These are phyloP conservation scores for Sordariomycetes sp. DNA, from an alignment of 2,329 filamentous ascomycete species.

Conservation along the genomic window DNA sequence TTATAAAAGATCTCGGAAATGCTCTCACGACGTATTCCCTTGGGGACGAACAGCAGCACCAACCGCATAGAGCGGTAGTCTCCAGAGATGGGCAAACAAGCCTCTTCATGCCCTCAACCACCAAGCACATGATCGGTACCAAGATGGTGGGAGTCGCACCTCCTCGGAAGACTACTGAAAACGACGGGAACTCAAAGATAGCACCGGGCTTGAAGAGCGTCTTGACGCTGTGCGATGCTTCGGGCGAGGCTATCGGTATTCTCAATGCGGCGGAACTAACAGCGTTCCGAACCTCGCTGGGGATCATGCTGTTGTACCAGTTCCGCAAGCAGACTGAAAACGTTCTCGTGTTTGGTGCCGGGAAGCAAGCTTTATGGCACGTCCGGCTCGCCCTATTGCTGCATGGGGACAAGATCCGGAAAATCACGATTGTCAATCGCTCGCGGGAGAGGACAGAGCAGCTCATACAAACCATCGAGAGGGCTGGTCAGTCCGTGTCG, in stretches of 20 bases:
- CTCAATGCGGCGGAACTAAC: conserved; percentile 62
- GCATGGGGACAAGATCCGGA: conserved; percentile 10
- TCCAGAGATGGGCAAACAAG: neutral
- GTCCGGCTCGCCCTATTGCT: conserved; percentile 54
- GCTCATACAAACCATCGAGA: conserved; percentile 10
- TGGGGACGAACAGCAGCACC: neutral
- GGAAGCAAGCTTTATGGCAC: conserved; percentile 47
- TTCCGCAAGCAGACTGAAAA: conserved; percentile 11
- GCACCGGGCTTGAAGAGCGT: conserved; percentile 23
- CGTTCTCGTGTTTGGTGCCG: conserved; percentile 13
- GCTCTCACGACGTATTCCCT: neutral
- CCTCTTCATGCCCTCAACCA: neutral
- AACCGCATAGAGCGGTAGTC: neutral
- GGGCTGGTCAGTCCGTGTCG: conserved; percentile 4
- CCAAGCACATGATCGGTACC: neutral
- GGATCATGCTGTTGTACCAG: conserved; percentile 51
- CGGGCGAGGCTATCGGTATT: conserved; percentile 49
- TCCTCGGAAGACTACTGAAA: neutral
- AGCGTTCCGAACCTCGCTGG: conserved; percentile 59
- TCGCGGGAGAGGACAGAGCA: conserved; percentile 12
- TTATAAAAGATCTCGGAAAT: neutral
- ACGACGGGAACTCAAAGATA: too few relatives aligned
- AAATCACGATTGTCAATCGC: conserved; percentile 23
- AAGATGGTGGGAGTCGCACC: conserved; percentile 1
- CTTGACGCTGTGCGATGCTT: conserved; percentile 47